phyloP scores from a whole-genome alignment of 2,329 filamentous ascomycete genomes.

The Aspergillus fructus region DNA sequence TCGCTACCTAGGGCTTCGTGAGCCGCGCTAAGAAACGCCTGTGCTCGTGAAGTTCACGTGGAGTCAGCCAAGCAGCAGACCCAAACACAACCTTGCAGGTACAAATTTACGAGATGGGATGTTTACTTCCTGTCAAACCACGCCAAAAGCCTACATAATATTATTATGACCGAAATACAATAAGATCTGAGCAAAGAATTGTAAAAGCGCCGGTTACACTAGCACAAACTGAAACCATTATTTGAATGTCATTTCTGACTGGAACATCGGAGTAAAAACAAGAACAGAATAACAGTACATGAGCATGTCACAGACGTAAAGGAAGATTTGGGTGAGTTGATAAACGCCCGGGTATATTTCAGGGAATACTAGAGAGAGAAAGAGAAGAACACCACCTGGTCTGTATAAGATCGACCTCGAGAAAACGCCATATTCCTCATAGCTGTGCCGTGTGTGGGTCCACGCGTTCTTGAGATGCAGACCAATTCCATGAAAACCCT shows the following conservation, averaged over 20 bases:
- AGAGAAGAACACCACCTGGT: slow-evolving; percentile 33
- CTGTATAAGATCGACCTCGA: slow-evolving; percentile 26
- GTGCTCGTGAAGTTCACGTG: background rate
- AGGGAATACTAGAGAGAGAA: slow-evolving; percentile 25
- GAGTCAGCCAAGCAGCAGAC: background rate
- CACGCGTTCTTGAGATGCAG: slow-evolving; percentile 24
- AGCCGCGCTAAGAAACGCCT: background rate
- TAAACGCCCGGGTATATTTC: slow-evolving; percentile 37
- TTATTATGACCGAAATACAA: background rate
- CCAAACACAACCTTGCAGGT: too few relatives aligned
- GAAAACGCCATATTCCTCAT: slow-evolving; percentile 34
- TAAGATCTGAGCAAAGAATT: background rate
- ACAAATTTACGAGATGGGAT: background rate
- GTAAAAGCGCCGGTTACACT: background rate
- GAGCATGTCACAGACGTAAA: background rate
- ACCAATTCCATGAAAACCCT: slow-evolving; percentile 24
- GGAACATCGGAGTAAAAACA: background rate
- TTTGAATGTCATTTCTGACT: background rate
- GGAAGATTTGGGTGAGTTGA: background rate
- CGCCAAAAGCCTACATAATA: background rate
- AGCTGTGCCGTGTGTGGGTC: slow-evolving; percentile 18
- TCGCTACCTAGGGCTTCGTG: background rate
- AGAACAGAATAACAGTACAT: background rate
- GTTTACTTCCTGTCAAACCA: background rate
- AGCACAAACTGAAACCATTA: background rate